These are phyloP conservation scores for Leishmania lainsoni DNA, from an alignment of 208 protist genomes.

Conservation along the genomic window DNA sequence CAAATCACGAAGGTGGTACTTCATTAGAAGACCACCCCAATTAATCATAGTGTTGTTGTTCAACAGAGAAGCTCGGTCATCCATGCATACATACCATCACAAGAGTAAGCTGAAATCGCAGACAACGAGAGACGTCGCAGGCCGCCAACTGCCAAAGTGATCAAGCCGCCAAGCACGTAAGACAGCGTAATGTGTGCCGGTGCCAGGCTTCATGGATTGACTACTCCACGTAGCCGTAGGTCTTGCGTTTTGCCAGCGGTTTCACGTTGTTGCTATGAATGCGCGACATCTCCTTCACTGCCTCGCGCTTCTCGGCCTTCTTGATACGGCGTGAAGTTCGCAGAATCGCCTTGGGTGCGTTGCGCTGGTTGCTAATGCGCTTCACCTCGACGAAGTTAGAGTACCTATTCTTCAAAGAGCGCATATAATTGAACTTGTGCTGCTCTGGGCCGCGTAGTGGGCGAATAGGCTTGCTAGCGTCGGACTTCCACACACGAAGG, in stretches of 20 bases:
- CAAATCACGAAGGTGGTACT: not conserved
- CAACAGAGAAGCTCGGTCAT: not conserved
- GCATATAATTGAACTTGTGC: slow-evolving; percentile 94
- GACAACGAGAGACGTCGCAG: not conserved
- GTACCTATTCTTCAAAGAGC: slow-evolving; percentile 87
- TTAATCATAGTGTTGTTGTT: not conserved
- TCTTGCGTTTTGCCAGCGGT: slow-evolving; percentile 87
- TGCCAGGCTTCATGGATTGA: not conserved
- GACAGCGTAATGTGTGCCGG: not conserved
- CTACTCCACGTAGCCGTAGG: slow-evolving; percentile 85
- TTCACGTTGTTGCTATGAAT: slow-evolving; percentile 79
- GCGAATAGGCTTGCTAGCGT: slow-evolving; percentile 90
- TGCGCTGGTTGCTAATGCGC: slow-evolving; percentile 88
- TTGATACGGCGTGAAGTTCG: slow-evolving; percentile 62
- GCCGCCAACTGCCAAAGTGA: not conserved
- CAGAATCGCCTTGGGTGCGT: slow-evolving; percentile 84
- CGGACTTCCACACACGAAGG: slow-evolving; percentile 96
- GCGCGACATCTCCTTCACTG: slow-evolving; percentile 87
- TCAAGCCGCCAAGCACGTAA: too few relatives aligned
- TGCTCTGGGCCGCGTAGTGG: slow-evolving; percentile 89
- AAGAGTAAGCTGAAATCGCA: not conserved
- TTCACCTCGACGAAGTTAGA: slow-evolving; percentile 86
- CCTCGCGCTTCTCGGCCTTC: slow-evolving; percentile 81
- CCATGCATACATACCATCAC: not conserved
- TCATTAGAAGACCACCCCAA: not conserved